These are phyloP conservation scores for Chlorella sp. DNA, from an alignment of 139 green algal genomes.

Conservation along the genomic window DNA sequence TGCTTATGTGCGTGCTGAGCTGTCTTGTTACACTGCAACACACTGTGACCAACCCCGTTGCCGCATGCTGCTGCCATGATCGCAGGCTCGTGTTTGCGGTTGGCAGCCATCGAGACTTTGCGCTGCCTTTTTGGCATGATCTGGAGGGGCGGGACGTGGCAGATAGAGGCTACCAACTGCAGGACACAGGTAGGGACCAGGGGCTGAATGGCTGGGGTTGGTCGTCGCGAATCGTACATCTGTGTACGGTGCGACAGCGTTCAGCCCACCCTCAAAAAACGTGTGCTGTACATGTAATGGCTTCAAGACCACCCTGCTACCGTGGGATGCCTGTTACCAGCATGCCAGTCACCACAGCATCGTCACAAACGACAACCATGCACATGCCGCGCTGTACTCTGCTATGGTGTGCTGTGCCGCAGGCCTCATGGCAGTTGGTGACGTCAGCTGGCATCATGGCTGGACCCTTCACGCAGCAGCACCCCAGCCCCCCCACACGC, in stretches of 20 bases:
- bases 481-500: constrained; percentile 26
- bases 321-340: too few species aligned
- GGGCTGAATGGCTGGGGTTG: too few species aligned
- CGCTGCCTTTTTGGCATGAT: constrained; percentile 59
- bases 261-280: too few species aligned
- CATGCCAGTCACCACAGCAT: too few species aligned
- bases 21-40: not conserved
- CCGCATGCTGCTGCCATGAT: not conserved
- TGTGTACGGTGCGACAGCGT: too few species aligned
- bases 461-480: constrained; percentile 55
- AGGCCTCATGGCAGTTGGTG: constrained; percentile 46
- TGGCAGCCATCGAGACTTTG: constrained; percentile 58
- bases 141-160: constrained; percentile 36
- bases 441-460: constrained; percentile 55
- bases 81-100: constrained; percentile 36
- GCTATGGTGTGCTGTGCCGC: not conserved
- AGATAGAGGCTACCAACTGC: constrained; percentile 32
- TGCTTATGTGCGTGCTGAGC: not conserved
- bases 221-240: too few species aligned
- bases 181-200: constrained; percentile 31
- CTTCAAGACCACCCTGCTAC: too few species aligned
- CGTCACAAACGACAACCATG: too few species aligned
- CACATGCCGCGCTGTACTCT: too few species aligned
- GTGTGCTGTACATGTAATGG: too few species aligned
- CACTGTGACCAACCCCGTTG: not conserved